Percentiles rank a stretch among this genome's conserved stretches.
Evolutionary conservation across 129 eudicot genomes (phyloP).

Genomic region (Helichrysum umbraculigerum): DNA sequence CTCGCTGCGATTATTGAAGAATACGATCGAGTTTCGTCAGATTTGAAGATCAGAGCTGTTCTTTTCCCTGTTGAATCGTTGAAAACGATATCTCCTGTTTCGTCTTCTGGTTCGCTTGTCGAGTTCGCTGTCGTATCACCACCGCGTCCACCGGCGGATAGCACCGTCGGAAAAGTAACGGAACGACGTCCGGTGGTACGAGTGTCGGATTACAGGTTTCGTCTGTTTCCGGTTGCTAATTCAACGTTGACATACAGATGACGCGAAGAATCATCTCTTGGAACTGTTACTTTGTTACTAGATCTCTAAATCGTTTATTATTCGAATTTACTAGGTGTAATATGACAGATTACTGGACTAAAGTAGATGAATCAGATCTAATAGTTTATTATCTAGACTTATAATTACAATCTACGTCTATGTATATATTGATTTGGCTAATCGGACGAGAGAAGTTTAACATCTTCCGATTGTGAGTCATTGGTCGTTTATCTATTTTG

Average conservation of each 20-base stretch:
- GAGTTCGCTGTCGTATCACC: conserved; percentile 25
- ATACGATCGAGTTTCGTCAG: conserved; percentile 57
- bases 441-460: not conserved
- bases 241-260: not conserved
- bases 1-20: conserved; percentile 59
- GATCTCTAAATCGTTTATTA: not conserved
- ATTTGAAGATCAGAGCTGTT: conserved; percentile 66
- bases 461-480: not conserved
- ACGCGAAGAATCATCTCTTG: not conserved
- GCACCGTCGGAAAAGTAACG: not conserved
- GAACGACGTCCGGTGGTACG: conserved; percentile 17
- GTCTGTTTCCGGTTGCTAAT: not conserved
- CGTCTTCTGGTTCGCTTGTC: conserved; percentile 48
- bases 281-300: not conserved
- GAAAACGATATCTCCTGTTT: conserved; percentile 54
- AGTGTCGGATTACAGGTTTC: not conserved
- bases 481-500: not conserved
- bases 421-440: not conserved
- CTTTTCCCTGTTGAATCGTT: conserved; percentile 44
- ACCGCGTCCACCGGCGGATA: not conserved
- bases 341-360: not conserved
- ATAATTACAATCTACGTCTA: not conserved
- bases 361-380: not conserved
- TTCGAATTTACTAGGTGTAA: not conserved
- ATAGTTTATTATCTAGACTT: not conserved